Evolutionary conservation across 176 grass and related monocot genomes (phyloP), one percentile per base, ranked within the genome.

Genomic region (Lolium perenne): DNA sequence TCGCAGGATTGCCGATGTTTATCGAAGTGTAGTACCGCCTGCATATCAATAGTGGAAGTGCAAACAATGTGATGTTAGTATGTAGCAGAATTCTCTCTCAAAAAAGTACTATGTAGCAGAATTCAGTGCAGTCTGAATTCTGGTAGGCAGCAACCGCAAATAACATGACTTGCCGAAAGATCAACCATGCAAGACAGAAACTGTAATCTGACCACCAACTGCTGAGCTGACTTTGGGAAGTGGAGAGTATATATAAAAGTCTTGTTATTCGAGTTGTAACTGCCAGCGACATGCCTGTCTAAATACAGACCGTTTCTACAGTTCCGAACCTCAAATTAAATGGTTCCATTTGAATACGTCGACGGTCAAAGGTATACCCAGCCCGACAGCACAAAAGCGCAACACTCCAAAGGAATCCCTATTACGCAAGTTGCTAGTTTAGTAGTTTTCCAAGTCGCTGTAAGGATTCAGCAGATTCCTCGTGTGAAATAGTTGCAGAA

Each of bases 11-110:
- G 43, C 97, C 97, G 43, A 99, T 86, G 46, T 82, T 85, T 55
- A 99, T 50, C 9, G 94, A 81, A 13, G 97, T 99, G 74, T 91
- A 99, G 43, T 99, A 99, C 22, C 83, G 89, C 86, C 97, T 99
- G 97, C 84, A 87, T 63, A 79, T 64, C 64, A 91, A 65, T 57
- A 43, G 29, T 73, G 71, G 25, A 86, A 72, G 7, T 85, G 56
- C 40, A 10, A 72, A 2, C 20, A 56, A 80, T 72, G 10, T 21
- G 18, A 82, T 79, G 46, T 85, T 79, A 50, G 78, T 48, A 56
- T 9, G 25, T 35, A 18, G 51, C 40, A 78, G 51, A 25, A 91
- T 47, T 25, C 12, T 29, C 26, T 29, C 26, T 29, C 26, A 29
- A 29, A 29, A 29, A 29, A 29, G 26, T 29, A 29, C 26, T 48